These are phyloP conservation scores for Daldinia loculata DNA, from an alignment of 495 filamentous ascomycete genomes.

Conservation along the genomic window DNA sequence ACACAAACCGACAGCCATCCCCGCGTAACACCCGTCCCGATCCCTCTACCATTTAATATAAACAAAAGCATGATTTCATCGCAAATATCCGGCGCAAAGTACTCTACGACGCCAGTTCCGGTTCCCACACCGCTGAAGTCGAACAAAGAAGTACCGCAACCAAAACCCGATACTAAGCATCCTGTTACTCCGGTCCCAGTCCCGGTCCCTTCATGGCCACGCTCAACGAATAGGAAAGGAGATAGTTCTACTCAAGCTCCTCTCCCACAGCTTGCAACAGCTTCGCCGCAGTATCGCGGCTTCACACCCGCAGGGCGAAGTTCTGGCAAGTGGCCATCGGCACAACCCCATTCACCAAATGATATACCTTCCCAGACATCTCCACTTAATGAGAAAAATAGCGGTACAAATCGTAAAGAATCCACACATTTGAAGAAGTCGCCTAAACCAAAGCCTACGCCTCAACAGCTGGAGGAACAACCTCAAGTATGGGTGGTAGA, in stretches of 20 bases:
- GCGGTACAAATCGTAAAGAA: background rate
- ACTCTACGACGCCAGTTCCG: conserved; percentile 6
- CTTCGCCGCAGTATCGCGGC: conserved; percentile 5
- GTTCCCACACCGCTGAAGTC: conserved; percentile 3
- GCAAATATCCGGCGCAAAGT: background rate
- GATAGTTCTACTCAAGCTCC: conserved; percentile 7
- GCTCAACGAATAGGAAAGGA: background rate
- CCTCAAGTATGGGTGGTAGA: conserved; percentile 50
- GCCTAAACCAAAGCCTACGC: conserved; percentile 5
- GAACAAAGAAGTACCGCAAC: conserved; percentile 4
- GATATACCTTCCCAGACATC: background rate
- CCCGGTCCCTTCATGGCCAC: conserved; percentile 22
- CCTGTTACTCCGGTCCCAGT: conserved; percentile 34
- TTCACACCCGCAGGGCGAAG: conserved; percentile 40
- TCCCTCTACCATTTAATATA: conserved; percentile 14
- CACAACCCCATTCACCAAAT: background rate
- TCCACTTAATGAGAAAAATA: background rate
- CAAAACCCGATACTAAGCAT: conserved; percentile 7
- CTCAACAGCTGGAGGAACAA: conserved; percentile 19
- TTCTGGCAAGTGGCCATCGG: conserved; percentile 18
- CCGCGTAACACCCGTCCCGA: conserved; percentile 27
- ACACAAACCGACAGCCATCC: conserved; percentile 1
- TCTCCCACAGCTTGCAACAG: background rate
- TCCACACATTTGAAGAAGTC: conserved; percentile 8
- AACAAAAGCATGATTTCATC: background rate